These are phyloP conservation scores for Fomitopsis palustris DNA, from an alignment of 1,284 basidiomycete species.

Conservation along the genomic window DNA sequence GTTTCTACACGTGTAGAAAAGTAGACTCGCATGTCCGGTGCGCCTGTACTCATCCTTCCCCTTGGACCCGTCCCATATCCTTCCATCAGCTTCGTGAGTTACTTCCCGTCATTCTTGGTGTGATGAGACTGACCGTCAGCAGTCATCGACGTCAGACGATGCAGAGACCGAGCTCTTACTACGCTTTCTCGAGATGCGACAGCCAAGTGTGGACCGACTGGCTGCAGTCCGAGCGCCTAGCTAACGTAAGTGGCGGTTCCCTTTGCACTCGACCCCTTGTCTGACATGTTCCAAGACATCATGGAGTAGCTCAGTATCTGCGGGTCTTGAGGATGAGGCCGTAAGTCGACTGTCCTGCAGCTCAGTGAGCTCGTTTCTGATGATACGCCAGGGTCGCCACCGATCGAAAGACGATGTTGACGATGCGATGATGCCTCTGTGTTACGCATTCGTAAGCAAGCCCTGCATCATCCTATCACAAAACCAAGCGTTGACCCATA, in stretches of 20 bases:
- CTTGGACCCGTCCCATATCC: conserved; percentile 11
- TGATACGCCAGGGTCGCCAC: background rate
- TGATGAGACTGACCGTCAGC: conserved; percentile 1
- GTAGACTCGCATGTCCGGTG: conserved; percentile 10
- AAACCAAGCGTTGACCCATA: background rate
- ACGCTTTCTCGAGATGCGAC: conserved; percentile 17
- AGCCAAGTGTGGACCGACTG: conserved; percentile 24
- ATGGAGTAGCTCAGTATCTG: conserved; percentile 18
- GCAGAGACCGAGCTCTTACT: conserved; percentile 23
- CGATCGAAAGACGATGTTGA: conserved; percentile 3
- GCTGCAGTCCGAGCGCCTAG: conserved; percentile 19
- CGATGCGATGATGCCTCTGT: conserved; percentile 4
- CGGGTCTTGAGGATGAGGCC: conserved; percentile 15
- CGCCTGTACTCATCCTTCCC: conserved; percentile 18
- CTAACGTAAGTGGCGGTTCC: conserved; percentile 18
- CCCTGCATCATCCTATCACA: background rate
- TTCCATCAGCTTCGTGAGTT: conserved; percentile 20
- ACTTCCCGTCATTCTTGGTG: conserved; percentile 8
- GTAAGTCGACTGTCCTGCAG: conserved; percentile 2
- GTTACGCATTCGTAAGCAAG: conserved; percentile 9
- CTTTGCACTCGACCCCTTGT: background rate
- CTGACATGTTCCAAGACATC: conserved; percentile 16
- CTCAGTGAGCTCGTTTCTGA: background rate
- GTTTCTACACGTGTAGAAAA: conserved; percentile 19
- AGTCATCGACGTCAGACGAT: conserved; percentile 12